A percentile compares a stretch with the other conserved stretches of the same genome.
Evolutionary conservation across 257 asterid genomes (phyloP).

Genomic region (Echites panduratus): DNA sequence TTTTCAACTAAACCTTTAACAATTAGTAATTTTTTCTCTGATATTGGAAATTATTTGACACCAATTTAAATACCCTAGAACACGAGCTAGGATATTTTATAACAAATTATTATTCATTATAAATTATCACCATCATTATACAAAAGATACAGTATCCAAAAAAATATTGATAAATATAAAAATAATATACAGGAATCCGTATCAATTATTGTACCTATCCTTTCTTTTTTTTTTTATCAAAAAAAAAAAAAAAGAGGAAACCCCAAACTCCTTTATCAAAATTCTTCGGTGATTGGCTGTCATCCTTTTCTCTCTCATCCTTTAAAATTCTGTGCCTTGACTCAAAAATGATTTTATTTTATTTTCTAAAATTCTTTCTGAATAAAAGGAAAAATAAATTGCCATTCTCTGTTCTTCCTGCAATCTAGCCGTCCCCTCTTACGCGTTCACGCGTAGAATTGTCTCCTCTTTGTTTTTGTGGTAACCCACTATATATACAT

Average conservation of each 20-base stretch:
- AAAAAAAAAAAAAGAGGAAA: not conserved
- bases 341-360: not conserved
- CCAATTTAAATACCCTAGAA: no score
- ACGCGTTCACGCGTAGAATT: constrained; percentile 54
- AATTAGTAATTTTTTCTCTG: no score
- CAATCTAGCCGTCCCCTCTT: constrained; percentile 34
- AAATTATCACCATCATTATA: no score
- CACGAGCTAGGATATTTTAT: no score
- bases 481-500: constrained; percentile 45
- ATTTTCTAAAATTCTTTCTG: no score
- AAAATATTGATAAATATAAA: no score
- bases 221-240: no score
- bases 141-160: no score
- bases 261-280: not conserved
- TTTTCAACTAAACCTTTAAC: not conserved
- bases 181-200: no score
- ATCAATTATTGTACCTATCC: no score
- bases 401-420: constrained; percentile 2
- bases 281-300: constrained; percentile 8
- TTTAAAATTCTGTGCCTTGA: not conserved
- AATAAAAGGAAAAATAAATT: not conserved
- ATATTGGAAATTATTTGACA: not conserved
- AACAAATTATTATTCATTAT: no score
- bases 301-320: constrained; percentile 1
- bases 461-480: constrained; percentile 18